These are phyloP conservation scores for Acaromyces ingoldii DNA, from an alignment of 1,284 basidiomycete genomes.

Conservation along the genomic window DNA sequence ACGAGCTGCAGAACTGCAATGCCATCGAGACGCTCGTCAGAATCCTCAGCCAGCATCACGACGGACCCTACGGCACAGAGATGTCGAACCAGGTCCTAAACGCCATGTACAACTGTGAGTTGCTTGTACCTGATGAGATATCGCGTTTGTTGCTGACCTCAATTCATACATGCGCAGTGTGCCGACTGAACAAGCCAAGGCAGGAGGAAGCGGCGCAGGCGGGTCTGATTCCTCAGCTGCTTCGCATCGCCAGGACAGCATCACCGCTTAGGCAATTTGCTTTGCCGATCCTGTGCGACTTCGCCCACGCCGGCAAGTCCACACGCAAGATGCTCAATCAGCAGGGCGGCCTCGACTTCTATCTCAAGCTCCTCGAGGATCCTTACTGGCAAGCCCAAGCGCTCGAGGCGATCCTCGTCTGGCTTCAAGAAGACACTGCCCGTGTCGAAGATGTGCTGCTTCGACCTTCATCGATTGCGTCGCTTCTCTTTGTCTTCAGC, in stretches of 20 bases:
- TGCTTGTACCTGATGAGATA: too few species aligned
- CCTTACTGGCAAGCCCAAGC: slow-evolving; percentile 94
- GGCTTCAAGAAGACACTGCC: slow-evolving; percentile 91
- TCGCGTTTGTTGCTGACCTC: too few species aligned
- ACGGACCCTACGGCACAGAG: slow-evolving; percentile 71
- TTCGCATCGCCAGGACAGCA: slow-evolving; percentile 75
- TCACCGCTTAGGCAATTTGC: slow-evolving; percentile 95
- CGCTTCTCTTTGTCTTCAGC: slow-evolving; percentile 76
- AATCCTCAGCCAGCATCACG: slow-evolving; percentile 73
- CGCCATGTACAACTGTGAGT: slow-evolving; percentile 40
- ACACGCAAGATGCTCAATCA: slow-evolving; percentile 45
- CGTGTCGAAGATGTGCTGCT: slow-evolving; percentile 83
- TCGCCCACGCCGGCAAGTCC: slow-evolving; percentile 41
- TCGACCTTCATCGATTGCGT: slow-evolving; percentile 65
- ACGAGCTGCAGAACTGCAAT: slow-evolving; percentile 91
- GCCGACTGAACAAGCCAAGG: slow-evolving; percentile 40
- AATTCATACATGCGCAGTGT: too few species aligned
- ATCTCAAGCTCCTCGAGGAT: slow-evolving; percentile 77
- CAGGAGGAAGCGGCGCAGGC: slow-evolving; percentile 96
- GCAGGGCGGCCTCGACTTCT: slow-evolving; percentile 58
- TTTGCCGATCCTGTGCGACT: slow-evolving; percentile 81
- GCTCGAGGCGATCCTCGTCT: slow-evolving; percentile 81
- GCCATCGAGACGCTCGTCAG: slow-evolving; percentile 82
- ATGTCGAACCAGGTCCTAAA: slow-evolving; percentile 45
- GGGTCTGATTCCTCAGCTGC: slow-evolving; percentile 84